These are phyloP conservation scores for Pyricularia sp. DNA, from an alignment of 2,329 filamentous ascomycete species.

Conservation along the genomic window DNA sequence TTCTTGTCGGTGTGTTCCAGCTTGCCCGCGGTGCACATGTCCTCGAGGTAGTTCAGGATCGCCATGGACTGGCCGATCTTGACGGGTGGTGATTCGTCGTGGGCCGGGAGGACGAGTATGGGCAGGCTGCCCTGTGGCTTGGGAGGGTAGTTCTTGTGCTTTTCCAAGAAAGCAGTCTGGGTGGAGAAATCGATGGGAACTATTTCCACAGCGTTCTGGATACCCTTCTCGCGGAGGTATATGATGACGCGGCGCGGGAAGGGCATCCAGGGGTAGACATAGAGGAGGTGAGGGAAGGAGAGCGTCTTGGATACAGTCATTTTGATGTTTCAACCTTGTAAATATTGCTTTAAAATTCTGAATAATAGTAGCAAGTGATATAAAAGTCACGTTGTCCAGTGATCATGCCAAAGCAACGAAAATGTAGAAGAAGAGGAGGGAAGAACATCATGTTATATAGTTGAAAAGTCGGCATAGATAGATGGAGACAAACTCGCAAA, in stretches of 20 bases:
- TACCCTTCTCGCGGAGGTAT: not conserved
- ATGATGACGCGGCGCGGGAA: not conserved
- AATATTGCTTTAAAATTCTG: not conserved
- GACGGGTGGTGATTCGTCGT: not conserved
- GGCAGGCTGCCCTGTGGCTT: too few species aligned
- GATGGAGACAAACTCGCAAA: not conserved
- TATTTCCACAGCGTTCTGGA: not conserved
- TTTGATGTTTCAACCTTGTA: not conserved
- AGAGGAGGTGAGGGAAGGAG: not conserved
- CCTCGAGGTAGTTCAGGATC: slow-evolving; percentile 1
- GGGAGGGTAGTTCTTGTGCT: too few species aligned
- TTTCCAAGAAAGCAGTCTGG: too few species aligned
- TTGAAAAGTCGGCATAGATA: not conserved
- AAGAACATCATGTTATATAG: not conserved
- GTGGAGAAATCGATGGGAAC: too few species aligned
- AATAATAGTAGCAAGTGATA: not conserved
- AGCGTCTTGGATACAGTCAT: not conserved
- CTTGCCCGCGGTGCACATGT: not conserved
- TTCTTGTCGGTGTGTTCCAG: too few species aligned
- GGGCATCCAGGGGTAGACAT: not conserved
- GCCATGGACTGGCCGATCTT: not conserved
- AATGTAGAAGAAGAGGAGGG: not conserved
- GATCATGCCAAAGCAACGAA: not conserved
- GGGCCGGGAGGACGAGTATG: too few species aligned
- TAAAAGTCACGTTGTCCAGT: not conserved